Evolutionary conservation across 345 rosid genomes (phyloP).

Genomic region (Salix viminalis): DNA sequence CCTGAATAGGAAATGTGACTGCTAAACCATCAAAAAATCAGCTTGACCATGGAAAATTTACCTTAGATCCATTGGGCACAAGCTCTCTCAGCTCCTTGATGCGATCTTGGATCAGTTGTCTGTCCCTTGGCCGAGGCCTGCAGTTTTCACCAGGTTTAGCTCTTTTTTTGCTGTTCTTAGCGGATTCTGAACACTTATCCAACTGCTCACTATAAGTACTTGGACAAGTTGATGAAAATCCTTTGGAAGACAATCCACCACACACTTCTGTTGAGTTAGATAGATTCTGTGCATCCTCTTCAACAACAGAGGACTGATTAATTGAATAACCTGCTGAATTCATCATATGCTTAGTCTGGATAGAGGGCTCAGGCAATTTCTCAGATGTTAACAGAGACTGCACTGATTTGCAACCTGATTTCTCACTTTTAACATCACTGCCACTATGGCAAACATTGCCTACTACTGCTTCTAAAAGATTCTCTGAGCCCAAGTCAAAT

Average conservation of each 20-base stretch:
- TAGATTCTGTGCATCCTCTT: constrained; percentile 40
- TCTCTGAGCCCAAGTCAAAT: constrained; percentile 55
- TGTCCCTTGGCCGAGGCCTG: constrained; percentile 95
- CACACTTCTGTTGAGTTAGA: constrained; percentile 51
- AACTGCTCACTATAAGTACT: constrained; percentile 62
- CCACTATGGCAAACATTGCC: constrained; percentile 57
- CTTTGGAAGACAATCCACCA: constrained; percentile 59
- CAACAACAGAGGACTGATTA: constrained; percentile 39
- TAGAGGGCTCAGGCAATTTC: constrained; percentile 46
- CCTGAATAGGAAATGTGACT: not conserved
- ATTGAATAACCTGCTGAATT: constrained; percentile 45
- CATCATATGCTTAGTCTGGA: constrained; percentile 33
- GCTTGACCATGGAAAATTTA: constrained; percentile 32
- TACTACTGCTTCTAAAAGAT: constrained; percentile 88
- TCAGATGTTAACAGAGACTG: constrained; percentile 50
- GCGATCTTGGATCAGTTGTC: constrained; percentile 95
- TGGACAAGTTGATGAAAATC: constrained; percentile 65
- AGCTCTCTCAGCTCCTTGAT: constrained; percentile 94
- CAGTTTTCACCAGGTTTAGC: constrained; percentile 80
- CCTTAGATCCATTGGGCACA: constrained; percentile 96
- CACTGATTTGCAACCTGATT: constrained; percentile 42
- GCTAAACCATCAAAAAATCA: not conserved
- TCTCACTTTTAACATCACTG: constrained; percentile 47
- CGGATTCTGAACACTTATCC: constrained; percentile 54
- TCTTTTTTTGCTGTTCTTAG: constrained; percentile 67